These are phyloP conservation scores for Candida quercuum DNA, from an alignment of 805 yeast genomes.

Conservation along the genomic window DNA sequence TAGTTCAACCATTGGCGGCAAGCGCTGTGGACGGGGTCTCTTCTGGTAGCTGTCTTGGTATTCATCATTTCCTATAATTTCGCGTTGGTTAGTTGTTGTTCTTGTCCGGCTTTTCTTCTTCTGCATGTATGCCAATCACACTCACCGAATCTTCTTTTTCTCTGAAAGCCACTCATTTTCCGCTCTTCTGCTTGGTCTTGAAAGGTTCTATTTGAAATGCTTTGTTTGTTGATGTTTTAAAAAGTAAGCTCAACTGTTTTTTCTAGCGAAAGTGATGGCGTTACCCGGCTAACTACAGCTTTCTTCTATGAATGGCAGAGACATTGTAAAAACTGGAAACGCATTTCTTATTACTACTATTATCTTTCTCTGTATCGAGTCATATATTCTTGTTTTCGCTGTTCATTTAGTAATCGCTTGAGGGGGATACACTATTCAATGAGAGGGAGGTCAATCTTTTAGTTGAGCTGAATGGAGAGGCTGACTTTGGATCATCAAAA, in stretches of 20 bases:
- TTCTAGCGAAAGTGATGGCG: no score
- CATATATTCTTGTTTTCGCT: no score
- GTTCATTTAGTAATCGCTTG: neutral
- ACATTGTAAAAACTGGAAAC: no score
- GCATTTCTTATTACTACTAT: no score
- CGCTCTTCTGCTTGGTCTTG: no score
- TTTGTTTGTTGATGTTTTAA: neutral
- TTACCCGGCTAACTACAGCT: neutral
- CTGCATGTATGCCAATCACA: no score
- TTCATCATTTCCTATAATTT: conserved; percentile 19
- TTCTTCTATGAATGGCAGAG: neutral
- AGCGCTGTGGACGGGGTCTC: conserved; percentile 21
- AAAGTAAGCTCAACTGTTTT: neutral
- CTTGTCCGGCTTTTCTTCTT: no score
- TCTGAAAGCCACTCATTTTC: conserved; percentile 14
- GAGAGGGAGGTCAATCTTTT: conserved; percentile 12
- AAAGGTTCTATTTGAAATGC: neutral
- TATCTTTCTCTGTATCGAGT: no score
- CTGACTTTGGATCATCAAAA: neutral
- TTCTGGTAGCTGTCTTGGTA: conserved; percentile 20
- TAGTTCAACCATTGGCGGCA: conserved; percentile 41
- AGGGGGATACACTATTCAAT: conserved; percentile 8
- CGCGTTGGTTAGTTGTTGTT: no score
- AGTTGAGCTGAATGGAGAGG: conserved; percentile 1
- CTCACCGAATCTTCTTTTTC: conserved; percentile 25